Evolutionary conservation across 257 asterid genomes (phyloP), one percentile per base, ranked within the genome.

Genomic region (Fraxinus pennsylvanica): DNA sequence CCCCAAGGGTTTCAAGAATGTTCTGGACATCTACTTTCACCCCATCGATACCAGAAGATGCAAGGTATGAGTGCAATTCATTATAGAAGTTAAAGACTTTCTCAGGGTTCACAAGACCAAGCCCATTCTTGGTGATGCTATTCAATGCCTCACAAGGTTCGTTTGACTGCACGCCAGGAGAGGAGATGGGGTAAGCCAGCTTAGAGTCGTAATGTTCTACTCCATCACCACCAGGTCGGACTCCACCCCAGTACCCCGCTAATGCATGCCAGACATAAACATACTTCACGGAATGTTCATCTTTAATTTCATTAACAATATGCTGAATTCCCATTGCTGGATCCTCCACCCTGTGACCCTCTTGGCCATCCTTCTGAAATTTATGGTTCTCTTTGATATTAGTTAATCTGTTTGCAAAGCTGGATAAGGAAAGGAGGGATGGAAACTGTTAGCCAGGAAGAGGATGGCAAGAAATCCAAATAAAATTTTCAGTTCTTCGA

Each of bases 161-260:
- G 63, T 89, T 90, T 9, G 92, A 86, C 68, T 85, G 77, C 45
- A 91, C 90, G 38, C 96, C 96, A 1, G 96, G 97, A 38, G 98
- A 92, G 0, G 96, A 86, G 74, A 90, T 75, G 4, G 97, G 96
- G 70, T 88, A 92, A 72, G 89, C 39, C 77, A 94, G 82, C 87
- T 87, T 84, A 54, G 97, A 86, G 52, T 86, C 97, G 7, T 94
- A 94, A 76, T 94, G 96, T 68, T 91, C 87, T 94, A 86, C 84
- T 70, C 47, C 93, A 5, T 89, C 52, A 33, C 78, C 82, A 25
- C 92, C 93, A 1, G 98, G 96, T 59, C 76, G 79, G 29, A 94
- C 96, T 27, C 98, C 97, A 0, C 98, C 98, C 97, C 97, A 92
- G 65, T 94, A 94, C 3, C 98, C 98, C 2, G 97, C 76, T 41